Evolutionary conservation across 2,329 filamentous ascomycete species (phyloP), one percentile per base, ranked within the genome.

Genomic region (Fusarium chlamydosporum): DNA sequence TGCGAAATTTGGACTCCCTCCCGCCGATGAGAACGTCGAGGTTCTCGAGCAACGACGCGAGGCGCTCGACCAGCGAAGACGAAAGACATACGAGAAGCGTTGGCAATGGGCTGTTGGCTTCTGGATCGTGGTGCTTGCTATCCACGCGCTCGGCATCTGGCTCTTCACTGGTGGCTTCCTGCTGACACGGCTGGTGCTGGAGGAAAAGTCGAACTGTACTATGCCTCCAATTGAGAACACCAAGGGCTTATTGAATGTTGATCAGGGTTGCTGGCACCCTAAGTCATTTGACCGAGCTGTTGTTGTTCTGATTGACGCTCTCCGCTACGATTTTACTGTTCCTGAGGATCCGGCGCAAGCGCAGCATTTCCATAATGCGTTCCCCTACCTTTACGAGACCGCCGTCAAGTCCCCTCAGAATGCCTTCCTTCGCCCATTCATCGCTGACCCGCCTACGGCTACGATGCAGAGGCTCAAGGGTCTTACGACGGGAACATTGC

Each of bases 161-260:
- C 91, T 97, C 76, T 99, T 99, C 81, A 97, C 93, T 27, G 94
- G 91, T 77, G 96, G 96, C 37, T 99, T 99, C 79, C 88, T 99
- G 67, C 87, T 99, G 69, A 97, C 95, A 57, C 89, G 96, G 61
- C 82, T 93, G 65, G 91, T 95, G 52, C 85, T 96, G 60, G 90
- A 93, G 67, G 88, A 93, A 74, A 91, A 90, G 77, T 94, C 92
- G 13, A 84, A 84, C 60, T 96, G 92, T 78, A 81, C 83, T 12
- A 79, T 83, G 41, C 89, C 92, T 50, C 95, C 96, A 6, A 87
- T 92, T 61, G 84, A 87, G 34, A 80, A 77, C 56, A 72, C 67
- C 10, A 68, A 73, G 54, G 77, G 84, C 55, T 74, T 79, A 15
- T 72, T 81, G 41, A 84, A 81, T 16, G 78, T 82, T 4, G 81